Evolutionary conservation across 768 basidiomycete species (phyloP), one percentile per base, ranked within the genome.

Genomic region (Mycena polygramma): DNA sequence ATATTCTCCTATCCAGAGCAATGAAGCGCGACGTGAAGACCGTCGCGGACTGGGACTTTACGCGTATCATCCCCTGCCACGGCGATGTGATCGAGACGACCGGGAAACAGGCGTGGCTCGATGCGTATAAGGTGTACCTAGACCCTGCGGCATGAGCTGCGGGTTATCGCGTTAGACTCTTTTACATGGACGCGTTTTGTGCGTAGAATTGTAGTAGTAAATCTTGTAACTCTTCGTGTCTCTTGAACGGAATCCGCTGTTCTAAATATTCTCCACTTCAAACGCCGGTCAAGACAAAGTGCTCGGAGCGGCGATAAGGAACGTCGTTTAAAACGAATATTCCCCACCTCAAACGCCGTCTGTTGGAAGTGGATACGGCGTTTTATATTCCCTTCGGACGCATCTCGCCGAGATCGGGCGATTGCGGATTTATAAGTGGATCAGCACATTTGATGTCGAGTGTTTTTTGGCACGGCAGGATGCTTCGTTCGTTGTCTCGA

Each of bases 41-140:
- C 1, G 93, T 95, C 6, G 84, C 87, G 0, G 83, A 79, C 1
- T 95, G 94, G 94, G 89, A 92, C 72, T 93, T 93, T 76, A 84
- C 89, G 4, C 82, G 90, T 43, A 91, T 94, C 71, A 92, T 93
- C 53, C 91, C 92, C 54, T 94, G 92, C 70, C 92, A 94, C 78
- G 83, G 83, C n/a, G 85, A 88, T 63, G 85, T 88, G 30, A 84
- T 90, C 66, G 87, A 89, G 78, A 82, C 79, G 0, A 81, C 82
- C 14, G 88, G 83, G 13, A 85, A 84, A 74, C 78, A 80, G 35
- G 86, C 85, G 13, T 83, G 80, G 81, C 57, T 69, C 26, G 71
- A 75, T 13, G 77, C 79, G 36, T 82, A 80, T 66, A 71, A 67
- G 52, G 68, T 58, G 49, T 79, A 77, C 64, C 57, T 76, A 19